These are phyloP conservation scores for Leccinum colubrinum DNA, from an alignment of 1,284 basidiomycete species.

Conservation along the genomic window DNA sequence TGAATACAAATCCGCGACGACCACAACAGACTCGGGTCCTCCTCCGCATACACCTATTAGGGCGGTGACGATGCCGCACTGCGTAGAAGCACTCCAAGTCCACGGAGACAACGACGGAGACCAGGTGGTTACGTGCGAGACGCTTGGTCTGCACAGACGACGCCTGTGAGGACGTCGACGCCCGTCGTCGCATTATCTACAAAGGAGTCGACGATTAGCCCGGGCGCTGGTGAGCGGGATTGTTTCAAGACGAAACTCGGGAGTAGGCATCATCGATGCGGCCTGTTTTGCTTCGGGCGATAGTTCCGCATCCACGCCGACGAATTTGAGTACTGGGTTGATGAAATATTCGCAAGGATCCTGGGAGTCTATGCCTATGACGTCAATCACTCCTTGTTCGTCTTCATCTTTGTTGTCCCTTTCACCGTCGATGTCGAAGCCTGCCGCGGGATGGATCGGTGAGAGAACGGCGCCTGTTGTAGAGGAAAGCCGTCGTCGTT, in stretches of 20 bases:
- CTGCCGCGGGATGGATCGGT: background rate
- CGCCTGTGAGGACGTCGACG: background rate
- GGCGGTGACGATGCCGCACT: slow-evolving; percentile 5
- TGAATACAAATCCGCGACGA: slow-evolving; percentile 28
- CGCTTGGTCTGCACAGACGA: background rate
- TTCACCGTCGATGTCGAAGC: slow-evolving; percentile 14
- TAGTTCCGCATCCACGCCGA: slow-evolving; percentile 7
- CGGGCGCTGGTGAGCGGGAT: background rate
- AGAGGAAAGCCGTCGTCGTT: background rate
- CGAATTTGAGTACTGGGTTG: slow-evolving; percentile 14
- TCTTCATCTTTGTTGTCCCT: slow-evolving; percentile 21
- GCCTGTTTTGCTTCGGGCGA: slow-evolving; percentile 3
- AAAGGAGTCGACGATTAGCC: background rate
- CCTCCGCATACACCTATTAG: slow-evolving; percentile 30
- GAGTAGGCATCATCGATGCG: background rate
- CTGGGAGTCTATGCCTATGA: slow-evolving; percentile 24
- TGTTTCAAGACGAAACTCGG: too few species aligned
- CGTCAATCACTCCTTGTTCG: slow-evolving; percentile 20
- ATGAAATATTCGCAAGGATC: slow-evolving; percentile 30
- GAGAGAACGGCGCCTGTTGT: background rate
- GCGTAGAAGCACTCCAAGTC: slow-evolving; percentile 8
- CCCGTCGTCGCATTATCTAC: slow-evolving; percentile 8
- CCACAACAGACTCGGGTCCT: slow-evolving; percentile 29
- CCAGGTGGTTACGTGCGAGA: background rate
- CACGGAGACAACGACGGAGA: slow-evolving; percentile 16